Conservation (phyloP, 78 protist genomes). For the Planoprotostelium fungivorum region DNA sequence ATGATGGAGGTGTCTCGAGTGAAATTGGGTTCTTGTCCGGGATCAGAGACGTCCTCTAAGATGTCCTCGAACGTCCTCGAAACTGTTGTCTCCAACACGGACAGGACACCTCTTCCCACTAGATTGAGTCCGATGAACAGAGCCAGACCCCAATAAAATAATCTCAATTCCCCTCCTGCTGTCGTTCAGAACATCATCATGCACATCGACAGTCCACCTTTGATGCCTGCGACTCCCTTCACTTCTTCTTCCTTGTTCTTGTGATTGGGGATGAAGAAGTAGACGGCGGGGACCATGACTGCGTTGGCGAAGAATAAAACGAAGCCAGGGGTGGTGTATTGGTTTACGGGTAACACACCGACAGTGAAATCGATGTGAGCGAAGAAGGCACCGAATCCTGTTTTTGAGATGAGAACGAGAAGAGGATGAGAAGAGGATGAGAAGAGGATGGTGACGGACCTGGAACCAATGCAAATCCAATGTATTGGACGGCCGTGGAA, state of each 20-base stretch:
- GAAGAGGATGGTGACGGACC: neutral
- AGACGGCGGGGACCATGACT: neutral
- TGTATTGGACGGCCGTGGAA: constrained; percentile 20
- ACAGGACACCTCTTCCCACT: neutral
- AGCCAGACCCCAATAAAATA: neutral
- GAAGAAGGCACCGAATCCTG: neutral
- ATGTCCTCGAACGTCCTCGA: neutral
- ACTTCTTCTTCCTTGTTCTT: neutral
- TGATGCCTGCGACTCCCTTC: neutral
- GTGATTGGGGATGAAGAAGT: neutral
- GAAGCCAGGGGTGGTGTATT: neutral
- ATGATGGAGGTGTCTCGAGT: neutral
- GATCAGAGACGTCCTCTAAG: neutral
- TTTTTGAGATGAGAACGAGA: no score
- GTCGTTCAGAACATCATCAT: neutral
- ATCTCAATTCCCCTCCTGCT: neutral
- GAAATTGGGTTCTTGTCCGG: neutral
- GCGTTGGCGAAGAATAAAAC: neutral
- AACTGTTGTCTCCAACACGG: neutral
- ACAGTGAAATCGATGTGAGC: neutral
- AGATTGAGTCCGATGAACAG: neutral
- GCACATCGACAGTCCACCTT: neutral
- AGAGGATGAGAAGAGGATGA: neutral
- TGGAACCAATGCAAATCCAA: constrained; percentile 35
- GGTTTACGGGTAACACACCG: neutral